Conservation (phyloP, 495 filamentous ascomycete species). For the Hypoxylon rickii region DNA sequence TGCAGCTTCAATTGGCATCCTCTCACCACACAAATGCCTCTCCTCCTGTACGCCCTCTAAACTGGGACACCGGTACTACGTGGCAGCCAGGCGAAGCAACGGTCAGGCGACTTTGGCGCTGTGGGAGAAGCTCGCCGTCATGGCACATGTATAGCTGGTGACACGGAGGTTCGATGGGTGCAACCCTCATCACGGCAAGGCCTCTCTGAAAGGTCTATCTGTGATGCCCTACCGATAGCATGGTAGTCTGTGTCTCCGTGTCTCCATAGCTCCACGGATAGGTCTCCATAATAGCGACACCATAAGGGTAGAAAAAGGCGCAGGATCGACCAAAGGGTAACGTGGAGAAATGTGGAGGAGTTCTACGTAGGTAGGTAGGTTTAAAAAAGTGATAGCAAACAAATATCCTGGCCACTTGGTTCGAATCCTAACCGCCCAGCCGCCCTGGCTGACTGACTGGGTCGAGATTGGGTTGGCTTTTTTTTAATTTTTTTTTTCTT, state of each 20-base stretch:
- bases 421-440: slow-evolving; percentile 20
- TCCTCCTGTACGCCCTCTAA: slow-evolving; percentile 18
- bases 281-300: not conserved
- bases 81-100: slow-evolving; percentile 30
- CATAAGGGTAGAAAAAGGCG: not conserved
- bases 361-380: not conserved
- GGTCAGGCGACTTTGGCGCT: slow-evolving; percentile 17
- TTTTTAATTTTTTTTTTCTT: too few species aligned
- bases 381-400: slow-evolving; percentile 11
- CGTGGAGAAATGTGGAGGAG: slow-evolving; percentile 18
- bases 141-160: slow-evolving; percentile 9
- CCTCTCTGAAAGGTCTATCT: slow-evolving; percentile 7
- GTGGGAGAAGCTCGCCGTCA: slow-evolving; percentile 14
- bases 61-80: slow-evolving; percentile 27
- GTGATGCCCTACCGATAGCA: slow-evolving; percentile 10
- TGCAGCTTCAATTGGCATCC: slow-evolving; percentile 34
- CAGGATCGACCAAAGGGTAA: slow-evolving; percentile 16
- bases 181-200: slow-evolving; percentile 8
- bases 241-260: not conserved
- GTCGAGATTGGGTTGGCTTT: slow-evolving; percentile 16
- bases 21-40: slow-evolving; percentile 18
- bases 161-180: slow-evolving; percentile 18
- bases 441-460: too few species aligned
- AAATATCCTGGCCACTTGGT: slow-evolving; percentile 12
- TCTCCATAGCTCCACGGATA: too few species aligned